Percentiles rank a stretch among this genome's conserved stretches.
These are phyloP conservation scores for Plectosphaerella plurivora DNA, from an alignment of 2,329 filamentous ascomycete genomes.

Conservation along the genomic window DNA sequence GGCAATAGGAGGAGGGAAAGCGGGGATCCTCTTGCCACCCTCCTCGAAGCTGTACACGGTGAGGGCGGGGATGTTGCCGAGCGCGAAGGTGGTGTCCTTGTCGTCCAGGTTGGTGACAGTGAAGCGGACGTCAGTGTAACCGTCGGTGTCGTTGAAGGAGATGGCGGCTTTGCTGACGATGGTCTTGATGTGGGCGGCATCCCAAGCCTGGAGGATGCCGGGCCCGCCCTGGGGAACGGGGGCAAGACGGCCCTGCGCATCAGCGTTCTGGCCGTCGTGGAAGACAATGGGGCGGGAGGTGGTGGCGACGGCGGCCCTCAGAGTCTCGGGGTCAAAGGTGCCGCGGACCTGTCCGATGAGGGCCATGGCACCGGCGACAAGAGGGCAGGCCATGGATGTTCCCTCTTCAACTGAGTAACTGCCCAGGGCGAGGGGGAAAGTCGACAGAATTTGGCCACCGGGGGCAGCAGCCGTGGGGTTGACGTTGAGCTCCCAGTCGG, in stretches of 20 bases:
- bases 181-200: constrained; percentile 31
- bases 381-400: constrained; percentile 50
- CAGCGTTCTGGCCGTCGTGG: constrained; percentile 18
- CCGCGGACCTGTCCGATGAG: constrained; percentile 24
- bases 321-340: constrained; percentile 15
- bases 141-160: constrained; percentile 38
- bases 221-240: constrained; percentile 37
- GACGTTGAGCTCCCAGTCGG: constrained; percentile 39
- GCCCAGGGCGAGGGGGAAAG: constrained; percentile 35
- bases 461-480: constrained; percentile 44
- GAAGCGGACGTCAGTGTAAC: constrained; percentile 30
- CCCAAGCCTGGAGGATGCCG: constrained; percentile 35
- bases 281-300: constrained; percentile 23
- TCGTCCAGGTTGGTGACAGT: constrained; percentile 33
- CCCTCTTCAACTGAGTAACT: constrained; percentile 45
- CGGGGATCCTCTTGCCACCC: constrained; percentile 2
- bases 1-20: constrained; percentile 12
- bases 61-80: constrained; percentile 27
- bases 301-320: constrained; percentile 20
- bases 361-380: constrained; percentile 34
- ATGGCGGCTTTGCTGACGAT: constrained; percentile 31
- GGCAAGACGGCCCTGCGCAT: constrained; percentile 10
- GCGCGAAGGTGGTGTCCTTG: constrained; percentile 28
- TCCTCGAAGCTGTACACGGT: constrained; percentile 31
- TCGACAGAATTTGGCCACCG: constrained; percentile 47